These are phyloP conservation scores for Tuber aestivum DNA, from an alignment of 495 filamentous ascomycete genomes.

Conservation along the genomic window DNA sequence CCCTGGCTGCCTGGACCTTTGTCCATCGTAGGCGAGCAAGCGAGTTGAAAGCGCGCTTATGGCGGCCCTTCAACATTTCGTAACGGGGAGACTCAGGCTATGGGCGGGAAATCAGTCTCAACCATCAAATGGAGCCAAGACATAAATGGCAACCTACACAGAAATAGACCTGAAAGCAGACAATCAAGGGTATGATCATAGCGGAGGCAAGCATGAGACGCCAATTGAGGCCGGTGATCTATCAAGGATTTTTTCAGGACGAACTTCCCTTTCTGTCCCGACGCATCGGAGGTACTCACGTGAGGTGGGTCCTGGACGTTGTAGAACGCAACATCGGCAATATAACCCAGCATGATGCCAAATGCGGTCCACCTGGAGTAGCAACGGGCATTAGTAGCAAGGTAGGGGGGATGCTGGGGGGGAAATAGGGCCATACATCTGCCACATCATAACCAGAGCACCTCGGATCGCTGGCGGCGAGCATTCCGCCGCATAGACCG, in stretches of 20 bases:
- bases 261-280: background rate
- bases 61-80: slow-evolving; percentile 66
- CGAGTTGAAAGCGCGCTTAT: slow-evolving; percentile 59
- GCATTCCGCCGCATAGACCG: slow-evolving; percentile 72
- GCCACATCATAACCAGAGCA: slow-evolving; percentile 75
- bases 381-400: slow-evolving; percentile 12
- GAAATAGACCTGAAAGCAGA: slow-evolving; percentile 62
- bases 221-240: slow-evolving; percentile 66
- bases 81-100: slow-evolving; percentile 55
- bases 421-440: slow-evolving; percentile 48
- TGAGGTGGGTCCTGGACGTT: slow-evolving; percentile 33
- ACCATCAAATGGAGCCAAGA: background rate
- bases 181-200: slow-evolving; percentile 65
- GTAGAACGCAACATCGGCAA: slow-evolving; percentile 67
- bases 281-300: slow-evolving; percentile 9
- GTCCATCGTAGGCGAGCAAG: slow-evolving; percentile 62
- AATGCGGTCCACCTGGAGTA: slow-evolving; percentile 62
- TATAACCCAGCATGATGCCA: slow-evolving; percentile 73
- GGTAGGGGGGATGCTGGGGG: background rate
- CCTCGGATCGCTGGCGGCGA: slow-evolving; percentile 66
- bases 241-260: background rate
- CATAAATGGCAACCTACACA: slow-evolving; percentile 58
- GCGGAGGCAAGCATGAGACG: slow-evolving; percentile 78
- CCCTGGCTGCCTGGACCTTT: slow-evolving; percentile 71
- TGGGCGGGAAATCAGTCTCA: background rate